Base-by-base conservation (phyloP, 2,329 filamentous ascomycete species). In the Monosporascus cannonballus region DNA sequence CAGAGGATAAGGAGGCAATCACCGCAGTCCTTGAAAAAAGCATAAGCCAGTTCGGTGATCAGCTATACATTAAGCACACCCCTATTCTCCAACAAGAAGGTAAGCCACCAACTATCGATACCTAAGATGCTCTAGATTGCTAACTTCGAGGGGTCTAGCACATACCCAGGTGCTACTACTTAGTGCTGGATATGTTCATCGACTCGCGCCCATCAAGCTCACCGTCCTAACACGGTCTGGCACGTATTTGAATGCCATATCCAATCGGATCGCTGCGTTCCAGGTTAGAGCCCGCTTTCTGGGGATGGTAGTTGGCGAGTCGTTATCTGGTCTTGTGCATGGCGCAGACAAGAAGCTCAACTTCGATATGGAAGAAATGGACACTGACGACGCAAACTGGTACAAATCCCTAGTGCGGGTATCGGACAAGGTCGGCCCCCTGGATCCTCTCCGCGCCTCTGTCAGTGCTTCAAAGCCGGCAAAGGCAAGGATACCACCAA, bases 61-160 rank as follows among this genome's bases (percentile, higher is more conserved):
- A 87, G 48, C 74, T 97, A 11, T 96, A 91, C 63, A 90, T 97
- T 60, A 88, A 84, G 53, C 91, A 97, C 69, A 83, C 87, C 0
- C 86, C 92, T 5, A 81, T 88, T n/a, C 66, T 94, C 39, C 88
- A 92, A 63, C 94, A 99, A 77, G 90, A 97, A 79, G 87, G 90
- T 89, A 71, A 61, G 71, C 64, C 9, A 2, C 15, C n/a, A 3
- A 20, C 24, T 0, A 4, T n/a, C 30, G n/a, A 15, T 41, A 18
- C 17, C 17, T 27, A 9, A 27, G 15, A 1, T 27, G 14, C 20
- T 30, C 17, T 22, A 27, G 11, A 22, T 22, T n/a, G 7, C 42
- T 46, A 46, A 46, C 20, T 3, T 14, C 15, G 68, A 52, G 22
- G 6, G 9, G 37, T 38, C 30, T 49, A 94, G 90, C 85, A 25